Conservation (phyloP, 768 basidiomycete species). For the Hericium rajendrae region DNA sequence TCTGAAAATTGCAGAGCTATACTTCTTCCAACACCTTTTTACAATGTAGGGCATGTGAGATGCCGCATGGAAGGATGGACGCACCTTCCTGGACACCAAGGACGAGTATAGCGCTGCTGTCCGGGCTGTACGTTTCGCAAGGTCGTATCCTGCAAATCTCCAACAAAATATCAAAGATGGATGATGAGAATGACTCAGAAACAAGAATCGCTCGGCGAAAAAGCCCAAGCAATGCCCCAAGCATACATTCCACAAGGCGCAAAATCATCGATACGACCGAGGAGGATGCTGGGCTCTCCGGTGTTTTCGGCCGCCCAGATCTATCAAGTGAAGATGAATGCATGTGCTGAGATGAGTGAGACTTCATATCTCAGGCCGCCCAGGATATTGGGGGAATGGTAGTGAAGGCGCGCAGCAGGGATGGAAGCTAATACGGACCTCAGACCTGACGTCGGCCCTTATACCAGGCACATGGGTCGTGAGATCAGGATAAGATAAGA, state of each 20-base stretch:
- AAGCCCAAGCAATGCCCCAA: slow-evolving; percentile 7
- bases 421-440: no score
- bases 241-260: slow-evolving; percentile 1
- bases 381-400: no score
- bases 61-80: neutral
- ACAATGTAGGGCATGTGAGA: neutral
- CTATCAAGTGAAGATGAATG: neutral
- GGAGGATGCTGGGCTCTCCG: neutral
- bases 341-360: neutral
- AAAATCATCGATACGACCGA: neutral
- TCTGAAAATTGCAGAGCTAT: slow-evolving; percentile 23
- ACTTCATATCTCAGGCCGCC: neutral
- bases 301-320: neutral
- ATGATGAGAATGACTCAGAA: slow-evolving; percentile 6
- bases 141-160: slow-evolving; percentile 12
- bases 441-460: no score
- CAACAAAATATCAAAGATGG: slow-evolving; percentile 9
- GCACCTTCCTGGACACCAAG: slow-evolving; percentile 23
- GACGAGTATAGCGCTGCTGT: slow-evolving; percentile 22
- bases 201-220: slow-evolving; percentile 8
- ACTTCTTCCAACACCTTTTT: slow-evolving; percentile 21
- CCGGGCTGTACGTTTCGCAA: slow-evolving; percentile 16
- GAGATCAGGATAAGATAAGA: no score
- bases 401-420: no score
- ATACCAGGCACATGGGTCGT: no score